Conservation (phyloP, 1,139 yeast species). For the Pneumocystis murina region DNA sequence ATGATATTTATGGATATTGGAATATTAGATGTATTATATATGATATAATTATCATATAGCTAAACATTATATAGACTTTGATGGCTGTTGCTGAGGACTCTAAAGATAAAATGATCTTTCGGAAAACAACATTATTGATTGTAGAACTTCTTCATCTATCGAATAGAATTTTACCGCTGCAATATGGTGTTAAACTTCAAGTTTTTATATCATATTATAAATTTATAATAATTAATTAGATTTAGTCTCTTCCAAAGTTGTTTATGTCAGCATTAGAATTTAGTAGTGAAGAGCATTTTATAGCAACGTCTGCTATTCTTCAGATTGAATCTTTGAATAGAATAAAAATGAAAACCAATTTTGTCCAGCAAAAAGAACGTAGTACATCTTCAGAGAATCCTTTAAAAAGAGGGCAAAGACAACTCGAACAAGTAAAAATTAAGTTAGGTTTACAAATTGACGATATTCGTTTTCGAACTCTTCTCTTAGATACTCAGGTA, state of each 20-base stretch:
- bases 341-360: constrained; percentile 1
- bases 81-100: constrained; percentile 35
- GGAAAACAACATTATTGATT: constrained; percentile 49
- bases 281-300: constrained; percentile 14
- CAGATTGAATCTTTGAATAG: constrained; percentile 27
- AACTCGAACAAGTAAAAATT: constrained; percentile 31
- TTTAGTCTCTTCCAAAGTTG: constrained; percentile 20
- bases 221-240: not conserved
- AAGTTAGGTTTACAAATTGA: constrained; percentile 43
- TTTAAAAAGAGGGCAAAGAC: constrained; percentile 21
- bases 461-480: constrained; percentile 51
- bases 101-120: constrained; percentile 31
- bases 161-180: constrained; percentile 37
- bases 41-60: not conserved
- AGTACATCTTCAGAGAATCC: not conserved
- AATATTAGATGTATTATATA: constrained; percentile 28
- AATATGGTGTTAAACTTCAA: constrained; percentile 20
- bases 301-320: constrained; percentile 24
- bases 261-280: constrained; percentile 21
- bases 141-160: constrained; percentile 49
- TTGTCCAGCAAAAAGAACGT: not conserved
- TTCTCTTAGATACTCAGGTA: constrained; percentile 56
- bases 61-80: constrained; percentile 23
- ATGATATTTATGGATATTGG: constrained; percentile 42
- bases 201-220: not conserved